phyloP scores from a whole-genome alignment of 2,329 filamentous ascomycete species.

The Orbilia blumenaviensis region DNA sequence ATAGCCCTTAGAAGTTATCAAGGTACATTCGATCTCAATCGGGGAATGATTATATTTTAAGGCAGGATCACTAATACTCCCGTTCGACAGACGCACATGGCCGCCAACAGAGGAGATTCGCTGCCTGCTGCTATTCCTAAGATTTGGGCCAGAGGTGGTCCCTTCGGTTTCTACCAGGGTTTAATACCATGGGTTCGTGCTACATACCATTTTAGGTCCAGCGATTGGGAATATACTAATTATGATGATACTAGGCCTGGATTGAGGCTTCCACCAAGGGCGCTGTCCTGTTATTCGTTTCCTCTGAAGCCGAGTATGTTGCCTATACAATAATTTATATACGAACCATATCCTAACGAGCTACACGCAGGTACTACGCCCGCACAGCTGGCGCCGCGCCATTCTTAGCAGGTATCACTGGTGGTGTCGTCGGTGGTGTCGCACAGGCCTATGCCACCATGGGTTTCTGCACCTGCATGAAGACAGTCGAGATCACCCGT shows the following conservation, averaged over 20 bases:
- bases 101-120: constrained; percentile 89
- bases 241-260: constrained; percentile 73
- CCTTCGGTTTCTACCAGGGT: constrained; percentile 97
- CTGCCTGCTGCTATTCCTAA: constrained; percentile 82
- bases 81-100: constrained; percentile 83
- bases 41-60: background rate
- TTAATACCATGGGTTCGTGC: constrained; percentile 82
- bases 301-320: constrained; percentile 83
- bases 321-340: background rate
- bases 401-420: constrained; percentile 86
- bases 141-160: constrained; percentile 93
- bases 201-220: background rate
- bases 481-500: constrained; percentile 99
- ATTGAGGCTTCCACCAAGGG: constrained; percentile 99
- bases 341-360: constrained; percentile 19
- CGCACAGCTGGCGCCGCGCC: constrained; percentile 82
- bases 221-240: constrained; percentile 41
- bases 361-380: constrained; percentile 73
- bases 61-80: background rate
- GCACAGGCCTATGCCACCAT: constrained; percentile 99
- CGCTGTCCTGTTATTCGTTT: constrained; percentile 97
- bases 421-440: constrained; percentile 92
- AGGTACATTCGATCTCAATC: constrained; percentile 61
- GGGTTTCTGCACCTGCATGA: constrained; percentile 99
- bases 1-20: constrained; percentile 95